phyloP scores from a whole-genome alignment of 345 rosid species.

The Sonneratia alba region DNA sequence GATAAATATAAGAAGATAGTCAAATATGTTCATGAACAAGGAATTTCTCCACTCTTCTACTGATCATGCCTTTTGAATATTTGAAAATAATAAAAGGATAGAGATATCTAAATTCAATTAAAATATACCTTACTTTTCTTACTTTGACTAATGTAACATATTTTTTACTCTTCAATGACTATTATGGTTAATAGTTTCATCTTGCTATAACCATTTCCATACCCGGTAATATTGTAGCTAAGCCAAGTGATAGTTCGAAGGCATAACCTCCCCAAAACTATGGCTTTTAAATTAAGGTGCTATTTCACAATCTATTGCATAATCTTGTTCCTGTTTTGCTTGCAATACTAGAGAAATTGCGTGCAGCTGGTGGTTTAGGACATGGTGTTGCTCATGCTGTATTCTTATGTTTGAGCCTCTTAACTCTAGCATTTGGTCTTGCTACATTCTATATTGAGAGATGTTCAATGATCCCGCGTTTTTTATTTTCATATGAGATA shows the following conservation, averaged over 20 bases:
- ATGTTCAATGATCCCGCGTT: slow-evolving; percentile 76
- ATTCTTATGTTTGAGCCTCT: slow-evolving; percentile 87
- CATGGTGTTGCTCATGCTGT: slow-evolving; percentile 97
- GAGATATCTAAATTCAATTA: not conserved
- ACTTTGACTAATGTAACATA: not conserved
- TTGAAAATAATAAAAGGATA: not conserved
- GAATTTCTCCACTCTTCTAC: not conserved
- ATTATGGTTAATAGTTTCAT: not conserved
- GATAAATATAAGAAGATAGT: not conserved
- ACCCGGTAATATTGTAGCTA: not conserved
- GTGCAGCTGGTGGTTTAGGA: slow-evolving; percentile 99
- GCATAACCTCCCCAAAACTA: not conserved
- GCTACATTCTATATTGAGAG: slow-evolving; percentile 70
- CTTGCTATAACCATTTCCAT: not conserved
- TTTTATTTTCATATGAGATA: slow-evolving; percentile 79
- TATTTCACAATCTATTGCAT: not conserved
- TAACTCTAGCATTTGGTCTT: slow-evolving; percentile 93
- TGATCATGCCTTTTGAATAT: not conserved
- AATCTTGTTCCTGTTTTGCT: not conserved
- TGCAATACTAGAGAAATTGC: slow-evolving; percentile 13
- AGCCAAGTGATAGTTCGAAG: not conserved
- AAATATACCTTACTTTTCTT: not conserved
- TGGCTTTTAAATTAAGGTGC: not conserved
- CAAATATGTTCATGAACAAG: not conserved
- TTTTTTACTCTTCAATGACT: not conserved